A percentile compares a stretch with the other conserved stretches of the same genome.
Evolutionary conservation across 306 rosid species (phyloP).

Genomic region (Corylus americana): DNA sequence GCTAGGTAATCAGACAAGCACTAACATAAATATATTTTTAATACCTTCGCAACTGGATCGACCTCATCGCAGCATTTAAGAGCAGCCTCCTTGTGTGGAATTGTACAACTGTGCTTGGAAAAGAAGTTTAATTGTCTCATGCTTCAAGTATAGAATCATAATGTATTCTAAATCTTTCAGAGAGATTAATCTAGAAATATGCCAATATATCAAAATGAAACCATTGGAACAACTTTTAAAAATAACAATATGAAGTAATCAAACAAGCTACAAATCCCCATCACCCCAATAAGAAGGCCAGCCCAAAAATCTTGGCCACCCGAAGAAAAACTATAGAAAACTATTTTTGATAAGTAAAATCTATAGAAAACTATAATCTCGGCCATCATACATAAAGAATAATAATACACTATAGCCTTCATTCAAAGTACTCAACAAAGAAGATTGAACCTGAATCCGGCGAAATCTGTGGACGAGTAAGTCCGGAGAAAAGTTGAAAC

Average conservation of each 20-base stretch:
- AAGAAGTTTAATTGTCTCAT: constrained; percentile 30
- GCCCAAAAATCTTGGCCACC: constrained; percentile 21
- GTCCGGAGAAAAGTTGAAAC: constrained; percentile 64
- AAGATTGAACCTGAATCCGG: constrained; percentile 80
- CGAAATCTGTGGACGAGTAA: constrained; percentile 79
- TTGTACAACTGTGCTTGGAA: constrained; percentile 59
- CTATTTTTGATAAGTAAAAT: neutral
- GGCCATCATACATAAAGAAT: constrained; percentile 20
- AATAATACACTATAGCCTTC: constrained; percentile 20
- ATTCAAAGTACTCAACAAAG: constrained; percentile 1
- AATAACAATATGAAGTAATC: neutral
- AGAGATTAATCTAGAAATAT: neutral
- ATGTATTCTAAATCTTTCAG: neutral
- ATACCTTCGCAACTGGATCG: constrained; percentile 91
- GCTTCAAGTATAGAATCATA: neutral
- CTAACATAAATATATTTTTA: constrained; percentile 15
- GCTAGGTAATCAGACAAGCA: constrained; percentile 4
- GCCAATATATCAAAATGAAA: neutral
- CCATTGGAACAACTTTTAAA: neutral
- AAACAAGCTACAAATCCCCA: constrained; percentile 14
- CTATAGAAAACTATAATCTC: constrained; percentile 8
- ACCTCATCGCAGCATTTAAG: constrained; percentile 82
- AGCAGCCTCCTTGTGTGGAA: constrained; percentile 90
- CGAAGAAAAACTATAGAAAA: constrained; percentile 12
- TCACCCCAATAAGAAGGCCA: neutral